phyloP scores from a whole-genome alignment of 805 yeast species.

The Barnettozyma sp. region DNA sequence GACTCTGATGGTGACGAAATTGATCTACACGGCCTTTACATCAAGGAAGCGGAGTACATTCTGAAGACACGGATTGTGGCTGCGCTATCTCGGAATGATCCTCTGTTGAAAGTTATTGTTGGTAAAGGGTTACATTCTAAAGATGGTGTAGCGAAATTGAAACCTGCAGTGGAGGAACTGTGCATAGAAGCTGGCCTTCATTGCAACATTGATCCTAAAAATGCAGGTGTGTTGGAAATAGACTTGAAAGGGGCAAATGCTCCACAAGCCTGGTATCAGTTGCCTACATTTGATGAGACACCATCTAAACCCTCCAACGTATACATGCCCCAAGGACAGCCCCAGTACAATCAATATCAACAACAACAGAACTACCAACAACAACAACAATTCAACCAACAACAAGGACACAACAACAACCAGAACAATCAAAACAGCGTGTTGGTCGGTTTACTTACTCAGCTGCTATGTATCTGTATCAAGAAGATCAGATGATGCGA shows the following conservation, averaged over 20 bases:
- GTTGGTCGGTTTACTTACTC: slow-evolving; percentile 19
- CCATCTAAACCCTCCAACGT: slow-evolving; percentile 28
- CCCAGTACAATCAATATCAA: slow-evolving; percentile 20
- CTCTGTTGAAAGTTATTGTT: slow-evolving; percentile 71
- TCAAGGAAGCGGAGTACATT: slow-evolving; percentile 78
- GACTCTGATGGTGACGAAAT: slow-evolving; percentile 84
- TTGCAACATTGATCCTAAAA: slow-evolving; percentile 58
- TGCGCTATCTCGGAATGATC: slow-evolving; percentile 50
- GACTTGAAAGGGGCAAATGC: slow-evolving; percentile 46
- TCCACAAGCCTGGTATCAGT: slow-evolving; percentile 32
- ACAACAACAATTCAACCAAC: slow-evolving; percentile 14
- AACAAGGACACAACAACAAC: slow-evolving; percentile 14
- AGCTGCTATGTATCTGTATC: slow-evolving; percentile 31
- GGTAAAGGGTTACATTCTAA: slow-evolving; percentile 89
- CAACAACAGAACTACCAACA: slow-evolving; percentile 13
- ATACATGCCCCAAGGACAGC: slow-evolving; percentile 27
- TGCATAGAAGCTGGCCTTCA: slow-evolving; percentile 61
- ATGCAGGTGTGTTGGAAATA: slow-evolving; percentile 75
- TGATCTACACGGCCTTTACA: slow-evolving; percentile 87
- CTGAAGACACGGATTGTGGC: slow-evolving; percentile 67
- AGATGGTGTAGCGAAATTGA: slow-evolving; percentile 76
- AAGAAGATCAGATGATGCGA: slow-evolving; percentile 16
- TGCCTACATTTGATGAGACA: slow-evolving; percentile 10
- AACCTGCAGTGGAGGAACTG: slow-evolving; percentile 80
- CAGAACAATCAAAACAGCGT: too few relatives aligned